These are phyloP conservation scores for Nakaseomyces sp. DNA, from an alignment of 1,139 yeast genomes.

Conservation along the genomic window DNA sequence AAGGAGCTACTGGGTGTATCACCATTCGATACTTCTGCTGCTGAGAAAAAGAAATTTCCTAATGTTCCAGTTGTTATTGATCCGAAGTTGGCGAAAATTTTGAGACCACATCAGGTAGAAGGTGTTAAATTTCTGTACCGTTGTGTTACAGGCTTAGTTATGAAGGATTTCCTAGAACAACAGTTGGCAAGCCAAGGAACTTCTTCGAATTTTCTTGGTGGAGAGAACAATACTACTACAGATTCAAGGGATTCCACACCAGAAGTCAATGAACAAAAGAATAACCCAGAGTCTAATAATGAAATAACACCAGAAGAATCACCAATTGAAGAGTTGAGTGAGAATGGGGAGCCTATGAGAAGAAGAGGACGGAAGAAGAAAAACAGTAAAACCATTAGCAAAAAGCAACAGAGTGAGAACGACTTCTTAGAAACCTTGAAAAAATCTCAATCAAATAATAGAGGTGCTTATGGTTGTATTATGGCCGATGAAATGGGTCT, in stretches of 20 bases:
- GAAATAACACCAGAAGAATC: too few species aligned
- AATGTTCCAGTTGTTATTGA: constrained; percentile 96
- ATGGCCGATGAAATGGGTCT: constrained; percentile 99
- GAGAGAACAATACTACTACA: neutral
- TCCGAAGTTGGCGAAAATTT: constrained; percentile 71
- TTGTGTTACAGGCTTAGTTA: constrained; percentile 79
- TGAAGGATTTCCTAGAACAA: constrained; percentile 31
- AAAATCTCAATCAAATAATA: constrained; percentile 35
- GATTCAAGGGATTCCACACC: constrained; percentile 5
- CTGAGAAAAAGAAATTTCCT: constrained; percentile 42
- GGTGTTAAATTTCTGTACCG: constrained; percentile 87
- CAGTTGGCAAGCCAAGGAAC: constrained; percentile 14
- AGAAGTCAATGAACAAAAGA: neutral
- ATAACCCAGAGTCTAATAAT: too few species aligned
- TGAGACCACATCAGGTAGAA: constrained; percentile 94
- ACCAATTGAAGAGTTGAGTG: constrained; percentile 4
- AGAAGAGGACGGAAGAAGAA: constrained; percentile 2
- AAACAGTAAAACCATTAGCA: neutral
- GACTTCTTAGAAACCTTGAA: constrained; percentile 8
- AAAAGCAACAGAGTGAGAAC: constrained; percentile 6
- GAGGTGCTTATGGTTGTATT: constrained; percentile 88
- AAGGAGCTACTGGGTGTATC: constrained; percentile 76
- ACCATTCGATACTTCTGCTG: constrained; percentile 28
- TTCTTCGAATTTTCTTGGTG: neutral
- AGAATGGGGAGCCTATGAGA: neutral